Conservation (phyloP, 345 rosid genomes). For the Microthlaspi erraticum region DNA sequence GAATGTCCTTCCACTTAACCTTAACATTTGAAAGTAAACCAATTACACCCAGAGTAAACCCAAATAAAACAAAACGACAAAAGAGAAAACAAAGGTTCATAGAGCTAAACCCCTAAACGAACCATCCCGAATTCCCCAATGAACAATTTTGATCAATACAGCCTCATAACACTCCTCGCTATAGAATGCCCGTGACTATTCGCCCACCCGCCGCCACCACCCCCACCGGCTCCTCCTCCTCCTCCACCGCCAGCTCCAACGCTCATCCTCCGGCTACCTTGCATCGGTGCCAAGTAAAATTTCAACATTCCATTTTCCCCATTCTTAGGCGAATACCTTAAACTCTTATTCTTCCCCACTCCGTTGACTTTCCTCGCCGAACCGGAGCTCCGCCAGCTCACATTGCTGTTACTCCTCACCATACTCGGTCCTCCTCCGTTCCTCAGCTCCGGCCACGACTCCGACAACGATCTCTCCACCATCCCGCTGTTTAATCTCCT, state of each 20-base stretch:
- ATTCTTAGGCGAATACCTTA: constrained; percentile 76
- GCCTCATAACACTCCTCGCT: constrained; percentile 79
- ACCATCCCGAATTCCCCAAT: constrained; percentile 25
- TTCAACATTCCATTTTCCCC: constrained; percentile 77
- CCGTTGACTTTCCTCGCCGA: constrained; percentile 58
- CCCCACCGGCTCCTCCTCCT: constrained; percentile 45
- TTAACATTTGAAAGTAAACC: constrained; percentile 46
- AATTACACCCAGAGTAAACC: constrained; percentile 40
- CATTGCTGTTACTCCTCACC: constrained; percentile 93
- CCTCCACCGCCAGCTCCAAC: constrained; percentile 33
- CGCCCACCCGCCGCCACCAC: constrained; percentile 51
- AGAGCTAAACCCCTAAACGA: constrained; percentile 33
- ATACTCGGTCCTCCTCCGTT: constrained; percentile 73
- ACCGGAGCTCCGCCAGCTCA: constrained; percentile 82
- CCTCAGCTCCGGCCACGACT: constrained; percentile 90
- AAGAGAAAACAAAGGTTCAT: constrained; percentile 14
- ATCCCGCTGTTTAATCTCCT: constrained; percentile 65
- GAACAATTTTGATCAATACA: constrained; percentile 64
- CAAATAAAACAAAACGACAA: constrained; percentile 32
- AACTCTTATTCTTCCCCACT: constrained; percentile 80
- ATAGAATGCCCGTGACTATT: constrained; percentile 83
- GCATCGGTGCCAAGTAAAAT: constrained; percentile 78
- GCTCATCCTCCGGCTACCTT: constrained; percentile 55
- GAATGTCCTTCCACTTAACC: constrained; percentile 19
- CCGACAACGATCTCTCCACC: constrained; percentile 89